These are phyloP conservation scores for Metschnikowia hibisci DNA, from an alignment of 805 yeast genomes.

Conservation along the genomic window DNA sequence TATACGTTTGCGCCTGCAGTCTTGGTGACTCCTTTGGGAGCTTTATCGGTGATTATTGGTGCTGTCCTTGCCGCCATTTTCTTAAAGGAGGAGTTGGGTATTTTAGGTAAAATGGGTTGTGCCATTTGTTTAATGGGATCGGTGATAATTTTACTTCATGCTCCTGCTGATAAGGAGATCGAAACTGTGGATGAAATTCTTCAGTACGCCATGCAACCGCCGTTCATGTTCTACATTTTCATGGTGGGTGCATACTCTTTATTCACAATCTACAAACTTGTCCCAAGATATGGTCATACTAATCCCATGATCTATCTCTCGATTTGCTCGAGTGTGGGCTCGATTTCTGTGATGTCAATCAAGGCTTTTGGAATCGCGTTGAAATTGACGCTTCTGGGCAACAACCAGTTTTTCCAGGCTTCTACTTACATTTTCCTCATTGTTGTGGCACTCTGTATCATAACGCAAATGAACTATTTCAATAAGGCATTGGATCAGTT, in stretches of 20 bases:
- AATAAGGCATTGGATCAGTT: conserved; percentile 91
- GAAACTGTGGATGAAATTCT: conserved; percentile 85
- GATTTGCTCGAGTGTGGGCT: conserved; percentile 86
- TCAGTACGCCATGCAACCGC: conserved; percentile 73
- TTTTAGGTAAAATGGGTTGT: conserved; percentile 87
- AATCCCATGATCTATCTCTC: conserved; percentile 89
- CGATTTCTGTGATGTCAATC: conserved; percentile 86
- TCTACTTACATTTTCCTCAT: conserved; percentile 78
- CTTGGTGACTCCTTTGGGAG: conserved; percentile 88
- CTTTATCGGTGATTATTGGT: conserved; percentile 84
- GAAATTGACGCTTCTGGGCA: conserved; percentile 78
- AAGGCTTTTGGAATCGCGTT: conserved; percentile 92
- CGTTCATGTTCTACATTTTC: conserved; percentile 63
- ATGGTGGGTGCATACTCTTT: conserved; percentile 63
- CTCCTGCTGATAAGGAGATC: conserved; percentile 91
- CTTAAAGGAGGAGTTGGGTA: conserved; percentile 81
- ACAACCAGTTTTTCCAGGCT: conserved; percentile 80
- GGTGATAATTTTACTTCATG: conserved; percentile 82
- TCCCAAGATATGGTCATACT: conserved; percentile 72
- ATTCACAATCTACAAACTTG: conserved; percentile 78
- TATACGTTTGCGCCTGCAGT: conserved; percentile 94
- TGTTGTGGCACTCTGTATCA: conserved; percentile 75
- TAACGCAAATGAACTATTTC: conserved; percentile 91
- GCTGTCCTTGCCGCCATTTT: conserved; percentile 86
- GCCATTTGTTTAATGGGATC: conserved; percentile 87